Evolutionary conservation across 2,329 filamentous ascomycete species (phyloP).

Genomic region (Talaromyces rugulosus): DNA sequence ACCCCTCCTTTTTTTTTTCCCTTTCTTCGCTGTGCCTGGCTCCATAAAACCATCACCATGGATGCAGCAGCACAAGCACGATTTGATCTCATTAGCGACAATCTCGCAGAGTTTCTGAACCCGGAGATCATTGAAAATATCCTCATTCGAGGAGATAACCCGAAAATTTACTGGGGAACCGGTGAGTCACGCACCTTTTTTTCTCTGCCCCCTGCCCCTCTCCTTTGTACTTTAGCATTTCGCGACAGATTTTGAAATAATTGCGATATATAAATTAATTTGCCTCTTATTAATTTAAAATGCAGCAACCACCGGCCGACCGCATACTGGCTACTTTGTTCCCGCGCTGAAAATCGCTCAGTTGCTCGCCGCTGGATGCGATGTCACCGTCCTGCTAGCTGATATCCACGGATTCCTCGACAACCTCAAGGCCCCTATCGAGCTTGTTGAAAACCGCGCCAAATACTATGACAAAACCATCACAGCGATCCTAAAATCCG

Average conservation of each 20-base stretch:
- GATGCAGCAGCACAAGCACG: slow-evolving; percentile 48
- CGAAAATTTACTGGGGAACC: slow-evolving; percentile 31
- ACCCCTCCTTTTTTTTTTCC: background rate
- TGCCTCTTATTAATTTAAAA: slow-evolving; percentile 7
- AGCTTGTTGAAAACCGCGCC: slow-evolving; percentile 76
- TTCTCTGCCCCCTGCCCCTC: background rate
- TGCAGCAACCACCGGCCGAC: slow-evolving; percentile 79
- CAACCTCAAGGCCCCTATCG: slow-evolving; percentile 70
- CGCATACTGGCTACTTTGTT: slow-evolving; percentile 86
- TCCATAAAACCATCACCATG: background rate
- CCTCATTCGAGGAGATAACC: slow-evolving; percentile 25
- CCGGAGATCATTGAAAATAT: slow-evolving; percentile 47
- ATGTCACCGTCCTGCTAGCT: slow-evolving; percentile 69
- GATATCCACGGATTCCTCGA: slow-evolving; percentile 58
- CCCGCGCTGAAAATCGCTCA: slow-evolving; percentile 87
- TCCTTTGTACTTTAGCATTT: background rate
- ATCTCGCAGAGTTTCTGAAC: slow-evolving; percentile 78
- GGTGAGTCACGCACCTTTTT: background rate
- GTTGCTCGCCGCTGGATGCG: slow-evolving; percentile 77
- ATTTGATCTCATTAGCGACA: slow-evolving; percentile 71
- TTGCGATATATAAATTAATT: background rate
- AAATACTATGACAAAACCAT: slow-evolving; percentile 80
- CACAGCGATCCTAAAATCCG: slow-evolving; percentile 67
- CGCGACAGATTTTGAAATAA: background rate
- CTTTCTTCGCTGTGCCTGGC: background rate